Base-by-base conservation (phyloP, 2,329 filamentous ascomycete genomes). In the Aspergillus niger region DNA sequence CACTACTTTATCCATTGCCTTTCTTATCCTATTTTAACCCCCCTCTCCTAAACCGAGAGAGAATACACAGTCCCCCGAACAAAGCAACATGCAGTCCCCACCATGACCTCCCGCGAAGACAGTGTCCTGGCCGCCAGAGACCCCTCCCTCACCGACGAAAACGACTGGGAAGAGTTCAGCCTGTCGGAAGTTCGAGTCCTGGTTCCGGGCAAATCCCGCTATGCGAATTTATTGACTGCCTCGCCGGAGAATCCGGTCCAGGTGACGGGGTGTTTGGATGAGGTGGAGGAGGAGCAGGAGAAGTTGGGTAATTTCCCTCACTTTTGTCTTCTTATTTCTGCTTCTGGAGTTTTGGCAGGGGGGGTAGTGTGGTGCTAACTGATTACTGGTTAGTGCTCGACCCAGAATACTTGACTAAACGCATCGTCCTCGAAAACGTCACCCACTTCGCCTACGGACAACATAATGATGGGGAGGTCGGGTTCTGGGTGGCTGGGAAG, bases 91-190 rank as follows among this genome's bases (percentile, higher is more conserved):
- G 76, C 68, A 69, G 63, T 68, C 66, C 61, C 64, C 70, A 62
- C 65, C 70, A 79, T 79, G 75, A 78, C 75, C 49, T 75, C 74
- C 67, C 77, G 78, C 69, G 77, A 78, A 71, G 76, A 80, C 71
- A 78, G 72, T 67, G 76, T 81, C 65, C 76, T 81, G 57, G 74
- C 73, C 70, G 68, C 74, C 67, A 75, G 75, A 69, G 74, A 80
- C 70, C 74, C 78, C 62, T 75, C 78, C 63, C 70, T 80, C 60
- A 69, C 72, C 36, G 78, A 81, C 69, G 79, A 81, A 68, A 80
- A 86, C 72, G 81, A 87, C 66, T 88, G 85, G 84, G 81, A 85
- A 55, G 83, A 86, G 62, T 87, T 87, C 72, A 74, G 77, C 26
- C 75, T 89, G 60, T 81, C 74, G 61, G 81, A 87, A 65, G 85